Base-by-base conservation (phyloP, 2,329 filamentous ascomycete genomes). In the Microcyclospora tardicrescens region DNA sequence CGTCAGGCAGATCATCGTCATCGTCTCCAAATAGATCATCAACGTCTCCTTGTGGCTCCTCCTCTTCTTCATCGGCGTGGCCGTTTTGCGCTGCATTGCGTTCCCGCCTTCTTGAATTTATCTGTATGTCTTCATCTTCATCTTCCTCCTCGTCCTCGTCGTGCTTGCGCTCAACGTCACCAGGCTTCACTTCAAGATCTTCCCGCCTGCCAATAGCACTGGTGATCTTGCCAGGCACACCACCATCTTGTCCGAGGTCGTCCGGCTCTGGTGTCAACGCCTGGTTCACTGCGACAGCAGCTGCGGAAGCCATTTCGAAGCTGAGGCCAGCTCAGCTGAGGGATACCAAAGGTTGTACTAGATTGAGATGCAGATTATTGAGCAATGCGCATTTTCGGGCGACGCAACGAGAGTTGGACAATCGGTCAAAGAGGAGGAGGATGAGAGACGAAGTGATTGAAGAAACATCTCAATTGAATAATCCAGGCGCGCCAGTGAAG, bases 21-120 rank as follows among this genome's bases (percentile, higher is more conserved):
- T 58, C 60, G 10, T 58, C 66, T 34, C 65, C 67, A 43, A 69
- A 67, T 10, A 68, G 52, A 43, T 69, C 66, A 36, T 65, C 64
- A 15, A 58, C 62, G 16, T 58, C 61, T 8, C 45, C 48, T 2
- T 24, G 19, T 24, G 19, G 19, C 19, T 58, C 57, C 14, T 61
- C 52, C 11, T 52, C 56, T 12, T 43, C 50, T 13, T 47, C 46
- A 6, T 45, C 46, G 6, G 42, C 47, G n/a, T 49, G 48, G 11
- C 45, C 45, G 11, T 46, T 43, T 16, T 41, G 33, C 14, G 15
- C 14, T 13, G 36, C 37, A 2, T 34, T 36, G 10, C 33, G 37
- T 9, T 40, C 40, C 2, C 42, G 41, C 14, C 45, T 45, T 9
- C 43, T 39, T 33, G 41, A 40, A 14, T 33, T 39, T 28, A 39